phyloP scores from a whole-genome alignment of 179 eudicot genomes.

The Patellifolia procumbens region DNA sequence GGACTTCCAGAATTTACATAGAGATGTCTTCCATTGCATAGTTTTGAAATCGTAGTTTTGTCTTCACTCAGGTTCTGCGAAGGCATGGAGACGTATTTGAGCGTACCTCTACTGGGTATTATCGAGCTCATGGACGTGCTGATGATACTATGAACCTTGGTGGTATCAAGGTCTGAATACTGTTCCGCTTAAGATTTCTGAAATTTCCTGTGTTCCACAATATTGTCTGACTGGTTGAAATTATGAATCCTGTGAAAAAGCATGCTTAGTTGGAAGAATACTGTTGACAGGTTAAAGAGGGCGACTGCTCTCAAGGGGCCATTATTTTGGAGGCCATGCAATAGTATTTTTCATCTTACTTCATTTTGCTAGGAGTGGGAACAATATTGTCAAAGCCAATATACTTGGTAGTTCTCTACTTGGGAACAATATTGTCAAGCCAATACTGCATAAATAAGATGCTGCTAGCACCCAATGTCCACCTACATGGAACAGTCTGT shows the following conservation, averaged over 20 bases:
- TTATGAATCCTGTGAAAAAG: background rate
- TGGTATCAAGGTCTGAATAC: constrained; percentile 76
- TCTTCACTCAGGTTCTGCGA: constrained; percentile 56
- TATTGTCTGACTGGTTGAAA: background rate
- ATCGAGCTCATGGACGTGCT: constrained; percentile 99
- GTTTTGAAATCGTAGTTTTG: background rate
- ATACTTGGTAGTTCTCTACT: background rate
- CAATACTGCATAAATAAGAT: background rate
- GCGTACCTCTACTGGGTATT: constrained; percentile 76
- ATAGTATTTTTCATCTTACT: background rate
- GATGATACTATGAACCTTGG: constrained; percentile 99
- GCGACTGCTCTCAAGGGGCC: too few species aligned
- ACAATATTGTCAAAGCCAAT: background rate
- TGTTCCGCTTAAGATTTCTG: background rate
- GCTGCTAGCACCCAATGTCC: background rate
- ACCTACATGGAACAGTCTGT: background rate
- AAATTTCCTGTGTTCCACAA: background rate
- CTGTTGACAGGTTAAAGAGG: background rate
- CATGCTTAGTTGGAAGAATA: background rate
- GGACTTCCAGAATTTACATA: background rate
- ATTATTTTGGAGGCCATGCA: background rate
- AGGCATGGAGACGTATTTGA: constrained; percentile 97
- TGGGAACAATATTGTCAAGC: background rate
- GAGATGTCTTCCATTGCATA: background rate
- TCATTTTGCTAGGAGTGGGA: background rate